Percentiles rank a stretch among this genome's conserved stretches.
Conservation (phyloP, 2,329 filamentous ascomycete species). For the Fusarium armeniacum region DNA sequence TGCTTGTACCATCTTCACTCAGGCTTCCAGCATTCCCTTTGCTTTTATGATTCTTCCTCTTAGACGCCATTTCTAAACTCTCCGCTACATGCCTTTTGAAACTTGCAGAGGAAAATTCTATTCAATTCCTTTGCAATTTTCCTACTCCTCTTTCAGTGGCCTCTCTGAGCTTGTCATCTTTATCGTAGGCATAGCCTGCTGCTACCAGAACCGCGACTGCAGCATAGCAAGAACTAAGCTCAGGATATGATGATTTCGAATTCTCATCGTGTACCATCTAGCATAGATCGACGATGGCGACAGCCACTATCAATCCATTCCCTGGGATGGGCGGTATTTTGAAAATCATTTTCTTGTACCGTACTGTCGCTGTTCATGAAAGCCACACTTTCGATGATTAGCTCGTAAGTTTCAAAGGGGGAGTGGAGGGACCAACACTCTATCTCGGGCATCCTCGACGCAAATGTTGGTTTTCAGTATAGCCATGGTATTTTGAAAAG, state of each 20-base stretch:
- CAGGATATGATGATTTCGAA: conserved; percentile 43
- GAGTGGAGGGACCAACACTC: conserved; percentile 20
- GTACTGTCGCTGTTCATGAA: conserved; percentile 28
- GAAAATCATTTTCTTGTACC: background rate
- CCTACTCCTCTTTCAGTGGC: conserved; percentile 28
- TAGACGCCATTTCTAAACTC: conserved; percentile 22
- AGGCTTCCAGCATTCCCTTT: background rate
- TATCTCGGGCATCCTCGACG: conserved; percentile 44
- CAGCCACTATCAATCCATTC: conserved; percentile 26
- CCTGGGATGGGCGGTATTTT: conserved; percentile 27
- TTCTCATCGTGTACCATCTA: conserved; percentile 22
- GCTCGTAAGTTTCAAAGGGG: background rate
- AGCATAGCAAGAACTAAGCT: conserved; percentile 42
- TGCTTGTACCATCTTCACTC: conserved; percentile 35
- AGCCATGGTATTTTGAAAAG: conserved; percentile 40
- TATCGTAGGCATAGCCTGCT: conserved; percentile 26
- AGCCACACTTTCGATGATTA: conserved; percentile 17
- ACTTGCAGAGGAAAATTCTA: conserved; percentile 27
- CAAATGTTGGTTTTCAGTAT: conserved; percentile 38
- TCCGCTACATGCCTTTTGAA: conserved; percentile 31
- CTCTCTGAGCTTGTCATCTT: conserved; percentile 1
- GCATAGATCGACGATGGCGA: conserved; percentile 37
- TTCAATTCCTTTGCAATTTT: conserved; percentile 34
- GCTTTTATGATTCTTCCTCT: conserved; percentile 12
- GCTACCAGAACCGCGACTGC: conserved; percentile 36